Conservation (phyloP, 805 yeast species). For the Nadsonia fulvescens region DNA sequence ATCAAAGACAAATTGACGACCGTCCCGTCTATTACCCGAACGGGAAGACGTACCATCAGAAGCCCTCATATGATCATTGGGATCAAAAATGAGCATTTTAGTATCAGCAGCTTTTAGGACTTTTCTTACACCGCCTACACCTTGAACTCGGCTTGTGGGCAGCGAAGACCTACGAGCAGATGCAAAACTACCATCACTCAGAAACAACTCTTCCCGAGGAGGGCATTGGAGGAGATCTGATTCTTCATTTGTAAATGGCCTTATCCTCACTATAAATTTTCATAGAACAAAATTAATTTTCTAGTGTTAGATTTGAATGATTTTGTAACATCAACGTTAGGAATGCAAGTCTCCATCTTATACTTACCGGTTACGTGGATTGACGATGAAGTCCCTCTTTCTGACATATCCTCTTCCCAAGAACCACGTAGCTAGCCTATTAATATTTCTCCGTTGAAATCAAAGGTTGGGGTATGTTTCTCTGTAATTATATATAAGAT, state of each 20-base stretch:
- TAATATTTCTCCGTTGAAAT: no score
- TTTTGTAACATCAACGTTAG: no score
- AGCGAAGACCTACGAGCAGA: constrained; percentile 7
- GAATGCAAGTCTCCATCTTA: no score
- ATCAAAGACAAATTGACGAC: constrained; percentile 72
- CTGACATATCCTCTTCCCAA: no score
- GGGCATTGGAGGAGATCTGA: constrained; percentile 26
- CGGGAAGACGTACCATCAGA: constrained; percentile 27
- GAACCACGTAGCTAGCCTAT: no score
- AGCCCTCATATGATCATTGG: constrained; percentile 47
- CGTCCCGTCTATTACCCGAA: constrained; percentile 29
- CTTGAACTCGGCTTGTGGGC: constrained; percentile 7
- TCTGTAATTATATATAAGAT: no score
- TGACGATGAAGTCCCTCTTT: no score
- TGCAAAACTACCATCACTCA: constrained; percentile 38
- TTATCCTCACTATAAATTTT: constrained; percentile 45
- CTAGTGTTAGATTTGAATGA: no score
- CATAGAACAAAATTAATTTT: no score
- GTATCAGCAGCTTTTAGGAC: constrained; percentile 70
- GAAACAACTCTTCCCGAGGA: constrained; percentile 24
- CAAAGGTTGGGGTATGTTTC: no score
- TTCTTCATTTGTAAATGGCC: constrained; percentile 62
- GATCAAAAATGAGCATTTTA: constrained; percentile 73
- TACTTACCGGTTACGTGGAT: no score
- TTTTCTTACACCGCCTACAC: constrained; percentile 36